Evolutionary conservation across 1,284 basidiomycete genomes (phyloP), one percentile per base, ranked within the genome.

Genomic region (Somion occarium): DNA sequence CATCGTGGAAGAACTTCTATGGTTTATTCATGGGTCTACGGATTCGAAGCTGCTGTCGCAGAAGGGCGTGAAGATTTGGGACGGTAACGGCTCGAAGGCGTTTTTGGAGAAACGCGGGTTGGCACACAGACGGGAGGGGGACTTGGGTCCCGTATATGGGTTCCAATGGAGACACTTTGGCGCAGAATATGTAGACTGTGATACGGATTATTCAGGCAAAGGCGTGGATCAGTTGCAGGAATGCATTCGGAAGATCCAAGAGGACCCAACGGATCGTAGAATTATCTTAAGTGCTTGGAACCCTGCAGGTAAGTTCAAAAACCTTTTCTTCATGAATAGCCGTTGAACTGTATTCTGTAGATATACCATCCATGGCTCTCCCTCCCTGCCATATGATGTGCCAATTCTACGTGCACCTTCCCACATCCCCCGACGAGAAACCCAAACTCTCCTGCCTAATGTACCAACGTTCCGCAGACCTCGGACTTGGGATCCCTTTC

Each of bases 131-230:
- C 73, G 89, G 1, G 88, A 93, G 64, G 97, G 96, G 5, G 96
- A 98, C 66, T 71, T 99, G 1, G 96, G 96, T 0, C 96, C 97
- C 0, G 93, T 99, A 1, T 99, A 99, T 66, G 96, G 96, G 0
- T 99, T 99, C 67, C 96, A 99, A 64, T 99, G 97, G 96, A 78
- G 96, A 50, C 95, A 98, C 68, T 99, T 98, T 69, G 96, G 97
- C 1, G 96, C 96, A 0, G 71, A 82, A 57, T 99, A 99, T 64
- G 75, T 74, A 19, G 85, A 91, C 56, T 91, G 87, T 58, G 90
- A 95, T 42, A 73, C 78, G 26, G 83, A 92, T 62, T 99, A 99
- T 65, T 71, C 77, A 0, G 93, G 91, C 0, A 72, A 97, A 63
- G 96, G 96, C 20, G 92, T 98, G 26, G 97, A 99, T 71, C 96